Evolutionary conservation across 768 basidiomycete species (phyloP).

Genomic region (Peribolospora kevripleyi): DNA sequence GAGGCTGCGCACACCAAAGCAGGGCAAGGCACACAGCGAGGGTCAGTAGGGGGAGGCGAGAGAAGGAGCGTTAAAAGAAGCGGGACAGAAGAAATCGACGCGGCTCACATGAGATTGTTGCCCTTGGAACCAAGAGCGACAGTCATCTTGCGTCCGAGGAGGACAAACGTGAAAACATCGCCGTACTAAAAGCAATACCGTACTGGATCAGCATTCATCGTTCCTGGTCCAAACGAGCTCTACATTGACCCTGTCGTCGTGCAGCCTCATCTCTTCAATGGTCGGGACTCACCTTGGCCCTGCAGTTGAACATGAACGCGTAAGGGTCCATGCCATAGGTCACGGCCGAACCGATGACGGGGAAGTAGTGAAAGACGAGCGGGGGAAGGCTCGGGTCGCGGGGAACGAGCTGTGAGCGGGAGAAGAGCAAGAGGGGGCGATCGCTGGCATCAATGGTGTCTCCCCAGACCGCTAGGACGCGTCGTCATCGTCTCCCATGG

Average conservation of each 20-base stretch:
- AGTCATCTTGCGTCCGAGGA: slow-evolving; percentile 71
- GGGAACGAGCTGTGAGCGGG: slow-evolving; percentile 33
- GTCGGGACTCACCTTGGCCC: slow-evolving; percentile 18
- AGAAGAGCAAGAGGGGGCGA: background rate
- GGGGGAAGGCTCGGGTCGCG: slow-evolving; percentile 53
- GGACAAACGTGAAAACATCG: slow-evolving; percentile 82
- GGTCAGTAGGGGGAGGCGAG: no score
- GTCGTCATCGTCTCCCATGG: background rate
- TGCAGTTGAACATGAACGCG: slow-evolving; percentile 54
- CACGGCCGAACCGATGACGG: slow-evolving; percentile 68
- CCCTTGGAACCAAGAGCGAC: slow-evolving; percentile 76
- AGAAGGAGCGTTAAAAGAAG: no score
- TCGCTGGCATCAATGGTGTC: background rate
- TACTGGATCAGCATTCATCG: background rate
- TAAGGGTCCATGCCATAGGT: slow-evolving; percentile 81
- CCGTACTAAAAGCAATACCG: slow-evolving; percentile 42
- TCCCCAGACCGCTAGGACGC: background rate
- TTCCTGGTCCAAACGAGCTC: background rate
- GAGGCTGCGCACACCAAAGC: slow-evolving; percentile 19
- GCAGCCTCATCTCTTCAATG: slow-evolving; percentile 37
- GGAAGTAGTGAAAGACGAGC: slow-evolving; percentile 76
- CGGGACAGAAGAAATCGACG: no score
- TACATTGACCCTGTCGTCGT: background rate
- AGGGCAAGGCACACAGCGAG: no score
- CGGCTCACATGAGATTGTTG: slow-evolving; percentile 46